phyloP scores from a whole-genome alignment of 1,139 yeast species.

The Protomyces inouyei region DNA sequence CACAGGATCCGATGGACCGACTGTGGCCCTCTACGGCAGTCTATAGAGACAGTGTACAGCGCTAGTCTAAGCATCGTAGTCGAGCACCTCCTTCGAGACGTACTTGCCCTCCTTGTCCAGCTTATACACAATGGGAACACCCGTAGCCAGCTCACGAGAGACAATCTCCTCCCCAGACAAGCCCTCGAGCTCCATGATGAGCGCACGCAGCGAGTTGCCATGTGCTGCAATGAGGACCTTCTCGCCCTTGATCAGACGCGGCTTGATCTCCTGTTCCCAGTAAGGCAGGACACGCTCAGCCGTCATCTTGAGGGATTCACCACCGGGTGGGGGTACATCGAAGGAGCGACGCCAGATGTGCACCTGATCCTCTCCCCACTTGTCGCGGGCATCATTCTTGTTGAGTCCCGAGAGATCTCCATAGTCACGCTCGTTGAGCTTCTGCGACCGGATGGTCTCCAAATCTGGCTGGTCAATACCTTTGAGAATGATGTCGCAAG shows the following conservation, averaged over 20 bases:
- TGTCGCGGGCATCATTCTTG: conserved; percentile 85
- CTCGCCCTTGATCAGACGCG: conserved; percentile 78
- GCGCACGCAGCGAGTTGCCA: conserved; percentile 97
- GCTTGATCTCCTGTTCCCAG: conserved; percentile 93
- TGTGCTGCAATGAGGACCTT: conserved; percentile 93
- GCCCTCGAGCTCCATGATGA: conserved; percentile 92
- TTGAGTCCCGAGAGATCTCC: conserved; percentile 99
- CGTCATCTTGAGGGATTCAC: conserved; percentile 92
- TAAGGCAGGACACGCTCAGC: conserved; percentile 96
- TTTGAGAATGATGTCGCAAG: conserved; percentile 92
- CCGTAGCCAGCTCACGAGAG: conserved; percentile 58
- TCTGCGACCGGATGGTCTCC: conserved; percentile 94
- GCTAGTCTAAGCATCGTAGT: conserved; percentile 11
- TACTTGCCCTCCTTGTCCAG: conserved; percentile 56
- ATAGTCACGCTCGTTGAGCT: conserved; percentile 98
- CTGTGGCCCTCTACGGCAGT: too few relatives aligned
- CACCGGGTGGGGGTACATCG: conserved; percentile 93
- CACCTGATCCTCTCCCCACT: conserved; percentile 89
- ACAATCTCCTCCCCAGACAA: conserved; percentile 86
- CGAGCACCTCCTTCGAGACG: conserved; percentile 29
- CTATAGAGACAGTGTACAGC: too few relatives aligned
- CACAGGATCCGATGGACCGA: too few relatives aligned
- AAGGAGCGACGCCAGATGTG: conserved; percentile 97
- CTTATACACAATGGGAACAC: conserved; percentile 97
- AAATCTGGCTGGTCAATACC: conserved; percentile 84